phyloP scores from a whole-genome alignment of 169 alveolate genomes.

The Plasmodium reichenowi region DNA sequence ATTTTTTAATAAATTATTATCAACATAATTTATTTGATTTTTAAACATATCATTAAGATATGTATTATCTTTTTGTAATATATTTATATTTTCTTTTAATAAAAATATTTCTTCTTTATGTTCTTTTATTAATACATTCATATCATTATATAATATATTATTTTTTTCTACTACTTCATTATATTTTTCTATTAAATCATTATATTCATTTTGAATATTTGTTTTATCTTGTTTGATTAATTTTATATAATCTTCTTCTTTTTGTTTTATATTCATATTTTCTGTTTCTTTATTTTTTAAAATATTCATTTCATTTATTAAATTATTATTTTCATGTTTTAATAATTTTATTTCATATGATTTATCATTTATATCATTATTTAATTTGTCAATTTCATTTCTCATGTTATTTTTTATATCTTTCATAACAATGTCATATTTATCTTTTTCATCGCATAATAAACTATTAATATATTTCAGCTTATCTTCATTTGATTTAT shows the following conservation, averaged over 20 bases:
- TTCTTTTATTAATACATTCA: neutral
- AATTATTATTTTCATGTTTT: conserved; percentile 4
- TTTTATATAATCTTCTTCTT: conserved; percentile 46
- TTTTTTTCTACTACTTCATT: conserved; percentile 10
- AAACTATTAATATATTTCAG: conserved; percentile 14
- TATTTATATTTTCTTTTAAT: conserved; percentile 26
- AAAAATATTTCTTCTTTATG: conserved; percentile 25
- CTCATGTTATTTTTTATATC: conserved; percentile 19
- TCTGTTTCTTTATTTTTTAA: conserved; percentile 21
- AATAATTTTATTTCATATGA: conserved; percentile 12
- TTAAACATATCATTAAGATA: conserved; percentile 26
- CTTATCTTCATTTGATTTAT: conserved; percentile 38
- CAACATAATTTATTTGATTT: conserved; percentile 7
- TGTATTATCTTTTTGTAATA: conserved; percentile 45
- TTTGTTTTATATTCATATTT: conserved; percentile 12
- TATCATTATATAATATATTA: conserved; percentile 23
- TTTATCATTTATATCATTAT: conserved; percentile 16
- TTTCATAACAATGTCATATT: conserved; percentile 37
- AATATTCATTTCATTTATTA: neutral
- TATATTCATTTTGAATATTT: conserved; percentile 19
- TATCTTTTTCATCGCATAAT: conserved; percentile 14
- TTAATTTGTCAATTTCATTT: conserved; percentile 2
- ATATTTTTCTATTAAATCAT: conserved; percentile 18
- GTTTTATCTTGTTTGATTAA: conserved; percentile 26
- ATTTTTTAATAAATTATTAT: conserved; percentile 19